phyloP scores from a whole-genome alignment of 345 rosid genomes.

The Melaleuca alternifolia region DNA sequence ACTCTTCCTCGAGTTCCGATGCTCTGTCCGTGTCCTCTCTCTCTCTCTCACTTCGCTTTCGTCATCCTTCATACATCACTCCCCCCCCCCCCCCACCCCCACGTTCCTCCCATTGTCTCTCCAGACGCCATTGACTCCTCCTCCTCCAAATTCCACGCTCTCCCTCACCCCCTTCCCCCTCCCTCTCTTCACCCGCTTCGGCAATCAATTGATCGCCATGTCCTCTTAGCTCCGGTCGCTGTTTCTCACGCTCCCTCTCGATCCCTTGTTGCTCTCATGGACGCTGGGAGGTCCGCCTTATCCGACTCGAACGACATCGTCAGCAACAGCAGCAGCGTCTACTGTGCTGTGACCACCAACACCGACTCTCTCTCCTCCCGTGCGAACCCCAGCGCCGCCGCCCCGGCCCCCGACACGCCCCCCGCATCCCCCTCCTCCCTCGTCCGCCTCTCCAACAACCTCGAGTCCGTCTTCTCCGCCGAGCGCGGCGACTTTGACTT shows the following conservation, averaged over 20 bases:
- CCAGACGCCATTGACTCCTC: not conserved
- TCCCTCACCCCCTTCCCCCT: not conserved
- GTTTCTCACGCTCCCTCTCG: not conserved
- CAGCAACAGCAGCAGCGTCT: slow-evolving; percentile 50
- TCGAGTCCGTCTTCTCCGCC: slow-evolving; percentile 45
- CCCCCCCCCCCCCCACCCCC: not conserved
- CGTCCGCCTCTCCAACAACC: slow-evolving; percentile 40
- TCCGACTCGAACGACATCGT: slow-evolving; percentile 59
- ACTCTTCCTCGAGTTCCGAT: not conserved
- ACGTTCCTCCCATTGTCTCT: not conserved
- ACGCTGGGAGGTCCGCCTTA: slow-evolving; percentile 18
- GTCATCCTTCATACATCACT: not conserved
- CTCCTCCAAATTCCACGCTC: not conserved
- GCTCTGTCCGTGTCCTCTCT: not conserved
- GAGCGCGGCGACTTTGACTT: slow-evolving; percentile 33
- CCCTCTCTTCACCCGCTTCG: not conserved
- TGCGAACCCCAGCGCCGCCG: not conserved
- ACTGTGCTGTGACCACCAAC: slow-evolving; percentile 18
- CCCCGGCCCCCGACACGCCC: not conserved
- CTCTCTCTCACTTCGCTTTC: not conserved
- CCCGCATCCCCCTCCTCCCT: slow-evolving; percentile 13
- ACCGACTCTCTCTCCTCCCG: not conserved
- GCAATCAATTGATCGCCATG: not conserved
- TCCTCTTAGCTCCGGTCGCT: not conserved
- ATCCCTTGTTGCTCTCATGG: not conserved